Evolutionary conservation across 2,329 filamentous ascomycete genomes (phyloP), one percentile per base, ranked within the genome.

Genomic region (Microcera coccophila): DNA sequence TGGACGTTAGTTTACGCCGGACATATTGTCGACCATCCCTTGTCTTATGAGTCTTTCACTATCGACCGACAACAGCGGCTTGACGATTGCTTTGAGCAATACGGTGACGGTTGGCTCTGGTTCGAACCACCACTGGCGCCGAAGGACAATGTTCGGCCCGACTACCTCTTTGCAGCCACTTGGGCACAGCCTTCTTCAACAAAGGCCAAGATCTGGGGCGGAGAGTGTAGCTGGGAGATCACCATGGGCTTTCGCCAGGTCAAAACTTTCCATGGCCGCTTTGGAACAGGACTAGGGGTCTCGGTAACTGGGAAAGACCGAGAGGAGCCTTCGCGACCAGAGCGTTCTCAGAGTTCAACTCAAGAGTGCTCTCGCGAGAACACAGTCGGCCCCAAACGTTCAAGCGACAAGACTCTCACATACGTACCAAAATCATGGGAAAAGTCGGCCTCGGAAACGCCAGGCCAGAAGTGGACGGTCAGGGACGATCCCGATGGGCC

Each of bases 21-120:
- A 1, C 37, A 45, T 3, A 14, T 56, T 5, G 49, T 49, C 21
- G 55, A 56, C n/a, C 28, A 40, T 20, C 57, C 54, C 19, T 34
- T 45, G 5, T 49, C 47, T 5, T 59, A 57, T 21, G 48, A 58
- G n/a, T 51, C 54, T n/a, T 59, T 58, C 26, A 55, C 53, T 5
- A 14, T 48, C 5, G 50, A 55, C 15, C 45, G 56, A 24, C 37
- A 51, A 4, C 44, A 56, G 34, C 54, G 56, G 16, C 45, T 59
- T 4, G 38, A 55, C n/a, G 42, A 45, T 9, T 59, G 59, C 41
- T 43, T 42, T 10, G 18, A 42, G 17, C 24, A 50, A 15, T 35
- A 59, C n/a, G 54, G 55, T 3, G 39, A 48, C n/a, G 55, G 54
- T 2, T 59, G 54, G 56, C 50, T 59, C n/a, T 59, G 55, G 55